A percentile compares a stretch with the other conserved stretches of the same genome.
Evolutionary conservation across 2,329 filamentous ascomycete species (phyloP).

Genomic region (Epichloe elymi): DNA sequence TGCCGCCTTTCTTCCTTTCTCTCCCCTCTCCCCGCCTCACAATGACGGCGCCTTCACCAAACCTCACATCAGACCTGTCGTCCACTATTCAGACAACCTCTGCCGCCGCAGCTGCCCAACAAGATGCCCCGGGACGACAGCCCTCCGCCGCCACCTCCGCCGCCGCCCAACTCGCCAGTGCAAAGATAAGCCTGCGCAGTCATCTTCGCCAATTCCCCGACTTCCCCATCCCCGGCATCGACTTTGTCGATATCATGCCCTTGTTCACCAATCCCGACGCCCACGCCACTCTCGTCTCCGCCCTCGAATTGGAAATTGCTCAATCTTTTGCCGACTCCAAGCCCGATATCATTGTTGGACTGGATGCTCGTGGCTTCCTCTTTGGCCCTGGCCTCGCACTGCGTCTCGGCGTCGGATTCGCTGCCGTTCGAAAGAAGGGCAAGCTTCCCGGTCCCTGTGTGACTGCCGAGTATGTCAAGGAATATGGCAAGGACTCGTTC

Average conservation of each 20-base stretch:
- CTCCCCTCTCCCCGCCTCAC: conserved; percentile 17
- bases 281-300: conserved; percentile 66
- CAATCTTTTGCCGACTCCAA: conserved; percentile 46
- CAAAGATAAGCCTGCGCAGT: conserved; percentile 56
- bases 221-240: conserved; percentile 82
- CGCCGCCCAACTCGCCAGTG: conserved; percentile 53
- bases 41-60: conserved; percentile 19
- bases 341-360: conserved; percentile 82
- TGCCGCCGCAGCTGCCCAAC: conserved; percentile 24
- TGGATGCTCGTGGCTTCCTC: conserved; percentile 89
- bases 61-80: conserved; percentile 10
- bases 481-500: conserved; percentile 91
- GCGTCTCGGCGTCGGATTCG: conserved; percentile 71
- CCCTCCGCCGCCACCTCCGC: conserved; percentile 47
- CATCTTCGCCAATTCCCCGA: conserved; percentile 78
- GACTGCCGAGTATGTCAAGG: conserved; percentile 81
- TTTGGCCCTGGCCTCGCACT: conserved; percentile 86
- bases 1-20: conserved; percentile 12
- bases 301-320: conserved; percentile 71
- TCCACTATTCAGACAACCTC: conserved; percentile 14
- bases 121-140: conserved; percentile 52
- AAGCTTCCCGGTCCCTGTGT: conserved; percentile 86
- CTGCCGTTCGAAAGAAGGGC: conserved; percentile 86
- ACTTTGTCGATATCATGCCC: conserved; percentile 97
- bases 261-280: conserved; percentile 69